Percentiles rank a stretch among this genome's conserved stretches.
These are phyloP conservation scores for Acorus gramineus DNA, from an alignment of 106 monocot genomes.

Conservation along the genomic window DNA sequence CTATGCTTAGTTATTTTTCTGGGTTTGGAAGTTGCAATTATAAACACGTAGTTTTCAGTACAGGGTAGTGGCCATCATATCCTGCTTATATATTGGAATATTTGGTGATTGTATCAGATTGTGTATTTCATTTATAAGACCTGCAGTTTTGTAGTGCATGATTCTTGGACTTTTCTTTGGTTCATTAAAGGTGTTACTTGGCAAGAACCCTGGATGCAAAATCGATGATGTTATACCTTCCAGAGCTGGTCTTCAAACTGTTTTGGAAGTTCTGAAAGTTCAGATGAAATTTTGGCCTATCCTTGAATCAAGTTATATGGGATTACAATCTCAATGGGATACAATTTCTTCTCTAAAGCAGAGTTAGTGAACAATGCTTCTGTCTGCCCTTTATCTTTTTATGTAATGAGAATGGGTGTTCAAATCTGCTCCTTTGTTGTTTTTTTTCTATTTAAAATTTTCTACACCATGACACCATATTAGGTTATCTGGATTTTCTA, in stretches of 20 bases:
- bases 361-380: slow-evolving; percentile 34
- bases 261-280: slow-evolving; percentile 62
- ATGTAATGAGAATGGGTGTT: not conserved
- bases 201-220: slow-evolving; percentile 40
- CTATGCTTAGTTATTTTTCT: too few species aligned
- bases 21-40: too few species aligned
- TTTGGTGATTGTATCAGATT: too few species aligned
- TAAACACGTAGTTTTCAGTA: too few species aligned
- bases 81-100: too few species aligned
- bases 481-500: too few species aligned
- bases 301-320: slow-evolving; percentile 24
- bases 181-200: slow-evolving; percentile 58
- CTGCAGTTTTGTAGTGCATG: too few species aligned
- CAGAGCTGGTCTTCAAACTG: slow-evolving; percentile 37
- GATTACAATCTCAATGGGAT: slow-evolving; percentile 31
- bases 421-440: not conserved
- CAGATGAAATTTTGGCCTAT: slow-evolving; percentile 78
- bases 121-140: too few species aligned
- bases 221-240: slow-evolving; percentile 33
- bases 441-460: too few species aligned
- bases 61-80: too few species aligned
- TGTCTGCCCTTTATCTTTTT: not conserved
- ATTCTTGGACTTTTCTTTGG: not conserved
- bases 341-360: slow-evolving; percentile 12
- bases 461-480: too few species aligned